Conservation (phyloP, 164 flowering plant species). For the Aristolochia californica region DNA sequence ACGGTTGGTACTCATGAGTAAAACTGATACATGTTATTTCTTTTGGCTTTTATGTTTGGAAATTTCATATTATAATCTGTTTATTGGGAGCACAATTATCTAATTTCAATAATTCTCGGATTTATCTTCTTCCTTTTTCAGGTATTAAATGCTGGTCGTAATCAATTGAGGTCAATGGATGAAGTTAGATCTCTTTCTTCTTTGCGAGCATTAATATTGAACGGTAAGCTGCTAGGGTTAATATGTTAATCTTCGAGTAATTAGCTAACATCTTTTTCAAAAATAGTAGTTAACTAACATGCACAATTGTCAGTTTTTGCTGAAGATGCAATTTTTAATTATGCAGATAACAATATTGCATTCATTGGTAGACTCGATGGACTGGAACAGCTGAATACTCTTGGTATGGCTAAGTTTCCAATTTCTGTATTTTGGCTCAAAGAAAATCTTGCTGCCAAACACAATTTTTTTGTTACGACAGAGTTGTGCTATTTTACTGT, state of each 20-base stretch:
- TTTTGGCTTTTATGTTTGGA: neutral
- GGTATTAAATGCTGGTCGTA: constrained; percentile 91
- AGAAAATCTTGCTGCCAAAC: neutral
- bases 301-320: neutral
- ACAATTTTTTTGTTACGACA: neutral
- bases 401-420: constrained; percentile 38
- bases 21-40: neutral
- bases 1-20: constrained; percentile 31
- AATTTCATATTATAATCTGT: too few species aligned
- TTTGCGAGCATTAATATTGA: constrained; percentile 76
- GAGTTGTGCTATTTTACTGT: neutral
- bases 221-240: constrained; percentile 36
- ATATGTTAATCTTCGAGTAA: neutral
- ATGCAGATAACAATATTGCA: constrained; percentile 70
- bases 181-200: constrained; percentile 45
- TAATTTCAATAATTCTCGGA: neutral
- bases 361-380: constrained; percentile 60
- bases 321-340: neutral
- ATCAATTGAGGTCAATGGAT: constrained; percentile 60
- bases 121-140: constrained; percentile 11
- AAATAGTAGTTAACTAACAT: too few species aligned
- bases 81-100: neutral
- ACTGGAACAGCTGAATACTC: constrained; percentile 61
- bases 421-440: neutral
- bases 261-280: too few species aligned